phyloP scores from a whole-genome alignment of 352 stramenopile genomes.

The Pythium oligandrum region DNA sequence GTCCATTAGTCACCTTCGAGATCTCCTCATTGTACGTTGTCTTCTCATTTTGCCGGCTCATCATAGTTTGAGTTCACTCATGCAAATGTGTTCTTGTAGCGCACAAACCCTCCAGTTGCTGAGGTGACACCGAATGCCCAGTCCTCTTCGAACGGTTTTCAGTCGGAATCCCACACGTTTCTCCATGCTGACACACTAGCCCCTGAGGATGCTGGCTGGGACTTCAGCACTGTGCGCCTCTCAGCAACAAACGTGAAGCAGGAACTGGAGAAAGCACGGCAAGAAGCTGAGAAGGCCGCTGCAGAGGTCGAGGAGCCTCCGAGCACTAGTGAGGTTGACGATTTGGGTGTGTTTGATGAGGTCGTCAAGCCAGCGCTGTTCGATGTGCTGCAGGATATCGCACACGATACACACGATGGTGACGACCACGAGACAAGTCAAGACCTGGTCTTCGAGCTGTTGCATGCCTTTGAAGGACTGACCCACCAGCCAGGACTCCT shows the following conservation, averaged over 20 bases:
- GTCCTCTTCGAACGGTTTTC: constrained; percentile 9
- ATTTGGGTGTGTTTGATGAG: constrained; percentile 55
- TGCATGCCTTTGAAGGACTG: constrained; percentile 73
- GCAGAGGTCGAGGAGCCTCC: too few species aligned
- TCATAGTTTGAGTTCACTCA: neutral
- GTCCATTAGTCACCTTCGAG: constrained; percentile 62
- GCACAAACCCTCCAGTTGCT: too few species aligned
- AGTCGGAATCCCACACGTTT: constrained; percentile 17
- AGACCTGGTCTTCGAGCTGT: constrained; percentile 72
- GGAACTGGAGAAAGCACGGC: constrained; percentile 9
- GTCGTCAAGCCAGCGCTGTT: constrained; percentile 81
- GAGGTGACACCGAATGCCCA: too few species aligned
- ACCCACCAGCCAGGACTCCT: constrained; percentile 59
- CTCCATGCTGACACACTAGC: constrained; percentile 2
- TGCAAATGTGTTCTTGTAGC: too few species aligned
- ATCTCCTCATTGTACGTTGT: constrained; percentile 48
- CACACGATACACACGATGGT: constrained; percentile 11
- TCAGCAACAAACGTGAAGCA: constrained; percentile 18
- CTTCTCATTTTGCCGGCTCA: neutral
- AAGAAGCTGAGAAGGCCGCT: constrained; percentile 7
- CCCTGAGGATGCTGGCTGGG: constrained; percentile 50
- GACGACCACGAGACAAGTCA: constrained; percentile 46
- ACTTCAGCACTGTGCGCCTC: constrained; percentile 73
- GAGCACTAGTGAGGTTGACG: constrained; percentile 14
- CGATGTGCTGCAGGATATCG: constrained; percentile 51